Evolutionary conservation across 2,329 filamentous ascomycete species (phyloP), one percentile per base, ranked within the genome.

Genomic region (Monilinia vaccinii-corymbosi): DNA sequence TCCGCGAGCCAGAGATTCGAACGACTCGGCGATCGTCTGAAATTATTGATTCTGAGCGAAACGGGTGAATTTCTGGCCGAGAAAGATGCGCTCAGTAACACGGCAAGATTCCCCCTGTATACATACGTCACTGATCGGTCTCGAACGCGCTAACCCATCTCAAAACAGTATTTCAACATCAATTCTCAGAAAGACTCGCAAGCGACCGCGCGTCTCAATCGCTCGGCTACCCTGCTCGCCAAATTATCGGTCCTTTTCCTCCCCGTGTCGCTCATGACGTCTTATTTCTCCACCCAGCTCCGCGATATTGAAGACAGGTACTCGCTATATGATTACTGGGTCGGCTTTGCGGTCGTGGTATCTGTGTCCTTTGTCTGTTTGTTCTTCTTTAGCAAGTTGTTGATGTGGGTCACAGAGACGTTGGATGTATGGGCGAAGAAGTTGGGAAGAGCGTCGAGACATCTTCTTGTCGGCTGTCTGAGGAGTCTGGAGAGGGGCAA

Each of bases 161-260:
- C 42, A n/a, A n/a, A n/a, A n/a, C 61, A 88, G 85, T 90, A 90
- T 71, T 91, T 91, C 77, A 89, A 88, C 71, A 79, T 91, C 64
- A 89, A 87, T 61, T 83, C 87, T 21, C 83, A 90, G 68, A 89
- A 88, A 70, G 86, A 91, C 71, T 88, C 86, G 0, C 81, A 84
- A 64, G 82, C 84, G 4, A 87, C 89, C 13, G 87, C 89, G 61
- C 80, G 85, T 23, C 78, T 91, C 23, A 90, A 87, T 0, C 78
- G 87, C 60, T 85, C 87, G 64, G 88, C 87, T 4, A 83, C 89
- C 5, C 75, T 91, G 6, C 77, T 91, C 13, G 87, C 86, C 50
- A 91, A 91, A 70, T 82, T 87, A 7, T 88, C 85, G 14, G 87
- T 91, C 45, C 76, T 91, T 56, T 91, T 91, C 74, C 77, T 91